These are phyloP conservation scores for Aspergillus vadensis DNA, from an alignment of 2,329 filamentous ascomycete species.

Conservation along the genomic window DNA sequence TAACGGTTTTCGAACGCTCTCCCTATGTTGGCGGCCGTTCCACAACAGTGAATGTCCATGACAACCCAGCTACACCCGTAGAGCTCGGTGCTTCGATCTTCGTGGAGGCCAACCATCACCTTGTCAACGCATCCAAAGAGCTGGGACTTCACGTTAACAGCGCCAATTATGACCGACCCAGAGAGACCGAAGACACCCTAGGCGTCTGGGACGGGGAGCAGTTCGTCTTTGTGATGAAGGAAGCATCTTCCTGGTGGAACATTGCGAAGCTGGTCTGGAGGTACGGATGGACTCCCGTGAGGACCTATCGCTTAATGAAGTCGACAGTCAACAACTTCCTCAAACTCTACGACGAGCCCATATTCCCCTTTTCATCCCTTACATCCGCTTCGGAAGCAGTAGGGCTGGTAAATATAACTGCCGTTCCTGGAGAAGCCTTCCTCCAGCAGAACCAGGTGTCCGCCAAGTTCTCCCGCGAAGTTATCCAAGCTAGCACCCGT, in stretches of 20 bases:
- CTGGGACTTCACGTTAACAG: slow-evolving; percentile 68
- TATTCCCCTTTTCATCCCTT: slow-evolving; percentile 82
- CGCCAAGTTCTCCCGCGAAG: slow-evolving; percentile 69
- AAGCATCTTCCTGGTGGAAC: slow-evolving; percentile 74
- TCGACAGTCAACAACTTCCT: slow-evolving; percentile 71
- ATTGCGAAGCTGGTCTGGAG: slow-evolving; percentile 77
- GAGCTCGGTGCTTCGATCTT: slow-evolving; percentile 94
- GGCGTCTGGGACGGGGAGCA: slow-evolving; percentile 81
- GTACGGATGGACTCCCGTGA: slow-evolving; percentile 78
- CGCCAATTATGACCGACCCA: slow-evolving; percentile 50
- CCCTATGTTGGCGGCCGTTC: slow-evolving; percentile 80
- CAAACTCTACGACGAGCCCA: slow-evolving; percentile 74
- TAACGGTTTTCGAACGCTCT: slow-evolving; percentile 85
- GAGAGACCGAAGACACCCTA: slow-evolving; percentile 54
- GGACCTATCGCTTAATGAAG: slow-evolving; percentile 72
- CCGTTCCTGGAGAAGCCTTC: slow-evolving; percentile 72
- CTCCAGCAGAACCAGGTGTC: slow-evolving; percentile 69
- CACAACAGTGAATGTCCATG: slow-evolving; percentile 78
- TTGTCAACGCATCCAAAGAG: slow-evolving; percentile 69
- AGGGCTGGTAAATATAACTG: slow-evolving; percentile 66
- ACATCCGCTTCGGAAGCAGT: slow-evolving; percentile 68
- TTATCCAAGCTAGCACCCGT: slow-evolving; percentile 86
- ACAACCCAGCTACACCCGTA: slow-evolving; percentile 66
- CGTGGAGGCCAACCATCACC: slow-evolving; percentile 78
- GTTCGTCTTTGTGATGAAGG: slow-evolving; percentile 69